Conservation (phyloP, 2,329 filamentous ascomycete genomes). For the Aureobasidium musti region DNA sequence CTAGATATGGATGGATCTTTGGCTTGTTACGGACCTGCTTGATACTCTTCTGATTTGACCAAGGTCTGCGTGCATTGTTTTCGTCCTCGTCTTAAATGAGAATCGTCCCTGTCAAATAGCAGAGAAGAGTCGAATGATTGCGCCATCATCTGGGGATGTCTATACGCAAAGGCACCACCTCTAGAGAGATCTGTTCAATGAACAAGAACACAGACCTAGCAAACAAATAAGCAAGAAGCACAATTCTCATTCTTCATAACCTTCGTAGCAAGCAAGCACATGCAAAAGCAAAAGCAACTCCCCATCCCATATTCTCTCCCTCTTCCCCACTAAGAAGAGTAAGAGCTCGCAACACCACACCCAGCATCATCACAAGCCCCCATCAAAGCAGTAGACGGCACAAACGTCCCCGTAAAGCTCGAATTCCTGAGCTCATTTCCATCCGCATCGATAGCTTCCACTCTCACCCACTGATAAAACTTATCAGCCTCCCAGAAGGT, state of each 20-base stretch:
- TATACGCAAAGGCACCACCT: too few relatives aligned
- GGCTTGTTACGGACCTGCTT: too few relatives aligned
- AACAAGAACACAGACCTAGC: too few relatives aligned
- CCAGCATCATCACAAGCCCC: constrained; percentile 11
- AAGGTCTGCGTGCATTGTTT: too few relatives aligned
- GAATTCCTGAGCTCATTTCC: constrained; percentile 36
- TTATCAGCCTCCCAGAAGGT: constrained; percentile 32
- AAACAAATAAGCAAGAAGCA: too few relatives aligned
- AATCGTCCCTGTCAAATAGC: too few relatives aligned
- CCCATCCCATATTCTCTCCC: not conserved
- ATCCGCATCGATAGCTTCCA: constrained; percentile 34
- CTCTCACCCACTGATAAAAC: constrained; percentile 34
- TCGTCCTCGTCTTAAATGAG: too few relatives aligned
- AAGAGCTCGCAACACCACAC: constrained; percentile 23
- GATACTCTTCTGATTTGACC: too few relatives aligned
- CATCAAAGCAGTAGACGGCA: constrained; percentile 27
- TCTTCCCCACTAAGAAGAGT: constrained; percentile 12
- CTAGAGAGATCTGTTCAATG: too few relatives aligned
- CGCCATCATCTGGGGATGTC: too few relatives aligned
- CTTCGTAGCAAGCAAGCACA: not conserved
- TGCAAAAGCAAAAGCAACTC: not conserved
- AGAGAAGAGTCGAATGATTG: too few relatives aligned
- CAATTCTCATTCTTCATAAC: not conserved
- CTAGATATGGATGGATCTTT: too few relatives aligned
- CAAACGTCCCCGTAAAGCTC: constrained; percentile 34